Evolutionary conservation across 805 yeast genomes (phyloP).

Genomic region (Naumovozyma dairenensis): DNA sequence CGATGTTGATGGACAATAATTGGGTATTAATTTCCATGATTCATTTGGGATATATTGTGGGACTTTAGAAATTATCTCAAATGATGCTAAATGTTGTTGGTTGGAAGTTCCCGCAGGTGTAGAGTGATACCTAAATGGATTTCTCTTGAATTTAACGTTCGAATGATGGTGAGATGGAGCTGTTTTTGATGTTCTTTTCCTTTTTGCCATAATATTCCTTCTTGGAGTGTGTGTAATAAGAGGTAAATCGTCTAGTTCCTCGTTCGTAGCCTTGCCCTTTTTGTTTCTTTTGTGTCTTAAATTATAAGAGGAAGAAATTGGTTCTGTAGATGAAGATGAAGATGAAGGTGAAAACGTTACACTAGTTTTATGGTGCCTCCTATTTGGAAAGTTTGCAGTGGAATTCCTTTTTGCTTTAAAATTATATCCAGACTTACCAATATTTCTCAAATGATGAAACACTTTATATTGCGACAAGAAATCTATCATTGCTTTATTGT

Average conservation of each 20-base stretch:
- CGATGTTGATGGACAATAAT: slow-evolving; percentile 63
- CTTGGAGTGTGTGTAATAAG: too few species aligned
- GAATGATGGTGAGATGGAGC: too few species aligned
- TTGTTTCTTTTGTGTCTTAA: too few species aligned
- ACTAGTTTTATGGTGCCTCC: background rate
- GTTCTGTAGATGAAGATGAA: background rate
- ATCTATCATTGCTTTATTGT: slow-evolving; percentile 10
- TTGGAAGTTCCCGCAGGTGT: slow-evolving; percentile 23
- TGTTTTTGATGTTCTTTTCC: background rate
- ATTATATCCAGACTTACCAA: too few species aligned
- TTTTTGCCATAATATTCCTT: slow-evolving; percentile 1
- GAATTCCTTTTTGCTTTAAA: too few species aligned
- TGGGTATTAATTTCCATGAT: slow-evolving; percentile 66
- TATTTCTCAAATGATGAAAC: slow-evolving; percentile 6
- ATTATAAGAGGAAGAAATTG: background rate
- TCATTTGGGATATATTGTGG: slow-evolving; percentile 35
- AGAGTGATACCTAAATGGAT: background rate
- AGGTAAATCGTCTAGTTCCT: too few species aligned
- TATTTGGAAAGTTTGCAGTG: background rate
- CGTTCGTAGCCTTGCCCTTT: too few species aligned
- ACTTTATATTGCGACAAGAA: slow-evolving; percentile 19
- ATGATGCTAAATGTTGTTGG: slow-evolving; percentile 24
- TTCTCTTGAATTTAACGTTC: background rate
- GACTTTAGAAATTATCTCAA: slow-evolving; percentile 19
- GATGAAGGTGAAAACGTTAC: background rate